phyloP scores from a whole-genome alignment of 2,329 filamentous ascomycete genomes.

The Lasiodiplodia theobromae region DNA sequence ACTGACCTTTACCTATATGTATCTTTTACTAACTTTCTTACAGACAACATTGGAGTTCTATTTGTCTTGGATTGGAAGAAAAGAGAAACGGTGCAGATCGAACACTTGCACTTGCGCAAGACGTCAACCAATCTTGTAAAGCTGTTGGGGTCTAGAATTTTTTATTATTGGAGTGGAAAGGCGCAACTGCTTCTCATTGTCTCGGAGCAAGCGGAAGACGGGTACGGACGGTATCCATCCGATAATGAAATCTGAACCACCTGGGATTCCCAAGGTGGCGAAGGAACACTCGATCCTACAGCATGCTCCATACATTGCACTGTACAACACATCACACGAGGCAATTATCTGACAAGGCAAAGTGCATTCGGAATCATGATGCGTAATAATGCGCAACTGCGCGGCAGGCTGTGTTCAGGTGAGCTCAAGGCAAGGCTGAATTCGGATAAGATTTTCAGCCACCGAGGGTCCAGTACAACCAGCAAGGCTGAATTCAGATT shows the following conservation, averaged over 20 bases:
- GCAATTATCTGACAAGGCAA: too few relatives aligned
- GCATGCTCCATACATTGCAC: too few relatives aligned
- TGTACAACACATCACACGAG: too few relatives aligned
- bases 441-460: neutral
- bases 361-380: neutral
- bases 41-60: too few relatives aligned
- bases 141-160: too few relatives aligned
- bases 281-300: too few relatives aligned
- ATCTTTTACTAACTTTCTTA: too few relatives aligned
- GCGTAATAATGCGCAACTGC: neutral
- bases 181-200: neutral
- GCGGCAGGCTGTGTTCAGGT: neutral
- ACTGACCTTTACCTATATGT: too few relatives aligned
- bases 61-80: neutral
- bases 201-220: neutral
- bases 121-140: too few relatives aligned
- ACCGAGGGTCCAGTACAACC: neutral
- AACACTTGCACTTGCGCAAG: too few relatives aligned
- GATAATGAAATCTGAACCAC: neutral
- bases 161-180: too few relatives aligned
- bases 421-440: neutral
- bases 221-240: neutral
- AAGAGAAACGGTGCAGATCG: neutral
- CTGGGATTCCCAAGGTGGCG: too few relatives aligned
- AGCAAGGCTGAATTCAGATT: neutral